Base-by-base conservation (phyloP, 768 basidiomycete species). In the Fomitopsis serialis region DNA sequence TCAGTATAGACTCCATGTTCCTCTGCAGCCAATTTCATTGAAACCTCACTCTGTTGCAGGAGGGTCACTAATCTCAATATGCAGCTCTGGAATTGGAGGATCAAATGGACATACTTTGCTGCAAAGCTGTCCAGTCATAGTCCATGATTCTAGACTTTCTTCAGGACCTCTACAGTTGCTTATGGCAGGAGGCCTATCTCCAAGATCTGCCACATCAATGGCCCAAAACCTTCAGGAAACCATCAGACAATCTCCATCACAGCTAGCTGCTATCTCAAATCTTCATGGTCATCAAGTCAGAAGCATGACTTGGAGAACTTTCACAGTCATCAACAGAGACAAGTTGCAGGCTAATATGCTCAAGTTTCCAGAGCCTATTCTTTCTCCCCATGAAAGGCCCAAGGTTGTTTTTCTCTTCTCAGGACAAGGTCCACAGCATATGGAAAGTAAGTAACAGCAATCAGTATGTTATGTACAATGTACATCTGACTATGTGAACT, bases 61-160 rank as follows among this genome's bases (percentile, higher is more conserved):
- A 35, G 60, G 51, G 21, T 43, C 67, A 17, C 61, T 76, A 29
- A 67, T 75, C 21, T 71, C 76, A 1, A 67, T 78, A 48, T 61
- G 70, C 0, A 71, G 74, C 50, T 75, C 72, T 27, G 76, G 76
- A 3, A 76, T 78, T 40, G 74, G 75, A 19, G 76, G 76, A 6
- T 66, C 69, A 1, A 75, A 75, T 51, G 76, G 70, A 0, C 74
- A 76, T 51, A n/a, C n/a, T n/a, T n/a, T n/a, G n/a, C n/a, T n/a
- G n/a, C n/a, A n/a, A n/a, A n/a, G n/a, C n/a, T n/a, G n/a, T n/a
- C n/a, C n/a, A n/a, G n/a, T n/a, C n/a, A n/a, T n/a, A n/a, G n/a
- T n/a, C n/a, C n/a, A n/a, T n/a, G n/a, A n/a, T n/a, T n/a, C n/a
- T n/a, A n/a, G n/a, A n/a, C n/a, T n/a, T n/a, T n/a, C n/a, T n/a